Base-by-base conservation (phyloP, 352 stramenopile species). In the Pythium pectinolyticum region DNA sequence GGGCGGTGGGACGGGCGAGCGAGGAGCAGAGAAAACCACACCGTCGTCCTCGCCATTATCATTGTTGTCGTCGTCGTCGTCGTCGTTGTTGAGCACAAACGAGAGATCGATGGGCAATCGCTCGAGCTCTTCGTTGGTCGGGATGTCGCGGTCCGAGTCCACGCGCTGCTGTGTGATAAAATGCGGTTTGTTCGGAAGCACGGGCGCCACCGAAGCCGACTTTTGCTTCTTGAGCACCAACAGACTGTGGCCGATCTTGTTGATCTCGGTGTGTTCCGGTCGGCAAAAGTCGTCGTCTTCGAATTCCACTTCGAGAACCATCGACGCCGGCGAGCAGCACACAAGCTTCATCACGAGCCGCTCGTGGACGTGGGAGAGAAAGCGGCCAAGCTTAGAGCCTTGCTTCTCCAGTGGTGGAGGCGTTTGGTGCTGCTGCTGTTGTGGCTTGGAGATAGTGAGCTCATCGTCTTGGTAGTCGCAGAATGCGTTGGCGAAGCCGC, bases 71-170 rank as follows among this genome's bases (percentile, higher is more conserved):
- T 61, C 61, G 17, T 69, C 62, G 32, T 71, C 49, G 19, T 63
- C 50, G 15, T 45, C 40, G 51, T 66, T 46, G 52, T 67, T 48
- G 35, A 72, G 57, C 28, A 71, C 54, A 25, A 72, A 72, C 19
- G 65, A 72, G n/a, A 72, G 35, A 28, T 72, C 65, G 35, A 72
- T 72, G 14, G 65, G 65, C 17, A 72, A 53, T 32, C 53, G 43
- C 54, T 67, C 65, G 17, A 72, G 53, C 39, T 72, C 65, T 55
- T 72, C 65, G 49, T 72, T 72, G 24, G 65, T 72, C n/a, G 65
- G 65, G 53, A 72, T 72, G 47, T 72, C 65, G 22, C 59, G 58
- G 31, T 72, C 65, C 0, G 30, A 34, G 11, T 46, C 53, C n/a
- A n/a, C n/a, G n/a, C n/a, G n/a, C n/a, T n/a, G n/a, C n/a, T n/a